A percentile compares a stretch with the other conserved stretches of the same genome.
phyloP scores from a whole-genome alignment of 148 eudicot genomes.

The Rhododendron griersonianum region DNA sequence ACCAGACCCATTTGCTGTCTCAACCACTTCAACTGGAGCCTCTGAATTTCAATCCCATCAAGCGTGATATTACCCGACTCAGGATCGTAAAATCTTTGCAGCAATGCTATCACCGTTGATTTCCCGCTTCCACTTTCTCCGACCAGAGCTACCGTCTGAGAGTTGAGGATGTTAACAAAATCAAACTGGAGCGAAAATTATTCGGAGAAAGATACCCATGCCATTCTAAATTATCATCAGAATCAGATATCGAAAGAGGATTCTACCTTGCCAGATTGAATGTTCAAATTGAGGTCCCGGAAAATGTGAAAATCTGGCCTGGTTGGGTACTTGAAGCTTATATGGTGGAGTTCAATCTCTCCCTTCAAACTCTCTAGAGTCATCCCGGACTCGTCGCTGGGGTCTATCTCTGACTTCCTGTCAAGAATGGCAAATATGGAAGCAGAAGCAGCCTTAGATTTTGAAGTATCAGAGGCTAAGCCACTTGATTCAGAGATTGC shows the following conservation, averaged over 20 bases:
- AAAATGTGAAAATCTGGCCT: slow-evolving; percentile 57
- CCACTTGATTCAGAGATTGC: slow-evolving; percentile 48
- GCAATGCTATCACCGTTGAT: slow-evolving; percentile 64
- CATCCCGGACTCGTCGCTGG: slow-evolving; percentile 58
- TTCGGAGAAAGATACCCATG: neutral
- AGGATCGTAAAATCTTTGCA: slow-evolving; percentile 71
- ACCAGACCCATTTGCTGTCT: slow-evolving; percentile 82
- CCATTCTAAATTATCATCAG: neutral
- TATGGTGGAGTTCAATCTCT: slow-evolving; percentile 50
- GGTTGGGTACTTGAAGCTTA: slow-evolving; percentile 60
- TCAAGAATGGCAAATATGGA: slow-evolving; percentile 61
- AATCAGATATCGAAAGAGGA: neutral
- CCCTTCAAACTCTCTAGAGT: slow-evolving; percentile 49
- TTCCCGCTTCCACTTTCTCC: slow-evolving; percentile 88
- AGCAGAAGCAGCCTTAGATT: slow-evolving; percentile 53
- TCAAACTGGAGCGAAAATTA: neutral
- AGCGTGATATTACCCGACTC: slow-evolving; percentile 53
- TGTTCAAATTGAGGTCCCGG: slow-evolving; percentile 46
- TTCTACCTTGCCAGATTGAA: slow-evolving; percentile 59
- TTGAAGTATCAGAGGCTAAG: slow-evolving; percentile 43
- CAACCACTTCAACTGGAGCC: slow-evolving; percentile 59
- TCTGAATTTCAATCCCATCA: slow-evolving; percentile 60
- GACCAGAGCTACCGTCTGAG: slow-evolving; percentile 62
- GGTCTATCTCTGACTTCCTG: slow-evolving; percentile 56
- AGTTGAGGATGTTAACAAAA: neutral